Percentiles rank a stretch among this genome's conserved stretches.
Evolutionary conservation across 352 stramenopile genomes (phyloP).

Genomic region (Pythium brachiatum): DNA sequence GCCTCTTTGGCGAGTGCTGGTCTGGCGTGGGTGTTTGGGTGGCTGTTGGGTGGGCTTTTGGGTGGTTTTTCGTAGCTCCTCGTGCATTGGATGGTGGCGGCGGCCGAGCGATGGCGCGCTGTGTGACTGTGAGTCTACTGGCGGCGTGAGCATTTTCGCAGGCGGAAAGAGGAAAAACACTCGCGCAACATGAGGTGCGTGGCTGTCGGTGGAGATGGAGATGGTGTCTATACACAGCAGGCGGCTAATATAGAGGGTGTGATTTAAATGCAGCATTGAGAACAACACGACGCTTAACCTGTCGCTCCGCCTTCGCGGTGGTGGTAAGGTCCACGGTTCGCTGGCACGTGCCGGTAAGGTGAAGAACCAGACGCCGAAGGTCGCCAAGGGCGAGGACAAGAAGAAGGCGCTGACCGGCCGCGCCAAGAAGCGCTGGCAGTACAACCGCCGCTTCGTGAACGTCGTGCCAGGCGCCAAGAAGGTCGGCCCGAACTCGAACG

Average conservation of each 20-base stretch:
- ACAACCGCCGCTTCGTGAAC: constrained; percentile 99
- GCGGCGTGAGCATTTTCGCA: constrained; percentile 24
- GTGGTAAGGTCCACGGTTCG: constrained; percentile 99
- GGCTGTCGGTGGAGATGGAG: no score
- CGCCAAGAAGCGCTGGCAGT: constrained; percentile 99
- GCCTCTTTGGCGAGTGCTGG: constrained; percentile 1
- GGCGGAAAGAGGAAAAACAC: constrained; percentile 29
- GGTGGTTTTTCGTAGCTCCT: neutral
- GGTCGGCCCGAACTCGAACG: constrained; percentile 98
- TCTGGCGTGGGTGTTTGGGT: constrained; percentile 15
- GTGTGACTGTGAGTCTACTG: neutral
- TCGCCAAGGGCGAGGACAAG: constrained; percentile 97
- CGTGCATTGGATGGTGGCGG: constrained; percentile 37
- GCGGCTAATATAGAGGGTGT: neutral
- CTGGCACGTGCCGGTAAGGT: constrained; percentile 99
- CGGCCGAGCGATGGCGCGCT: constrained; percentile 15
- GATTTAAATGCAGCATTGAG: constrained; percentile 88
- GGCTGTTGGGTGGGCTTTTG: constrained; percentile 15
- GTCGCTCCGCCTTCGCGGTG: constrained; percentile 92
- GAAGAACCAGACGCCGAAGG: constrained; percentile 99
- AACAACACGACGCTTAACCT: constrained; percentile 97
- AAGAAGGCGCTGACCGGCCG: constrained; percentile 97
- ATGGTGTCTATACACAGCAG: no score
- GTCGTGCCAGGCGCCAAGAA: constrained; percentile 97
- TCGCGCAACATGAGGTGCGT: constrained; percentile 30